Evolutionary conservation across 768 basidiomycete genomes (phyloP), one percentile per base, ranked within the genome.

Genomic region (Suillus alpinus): DNA sequence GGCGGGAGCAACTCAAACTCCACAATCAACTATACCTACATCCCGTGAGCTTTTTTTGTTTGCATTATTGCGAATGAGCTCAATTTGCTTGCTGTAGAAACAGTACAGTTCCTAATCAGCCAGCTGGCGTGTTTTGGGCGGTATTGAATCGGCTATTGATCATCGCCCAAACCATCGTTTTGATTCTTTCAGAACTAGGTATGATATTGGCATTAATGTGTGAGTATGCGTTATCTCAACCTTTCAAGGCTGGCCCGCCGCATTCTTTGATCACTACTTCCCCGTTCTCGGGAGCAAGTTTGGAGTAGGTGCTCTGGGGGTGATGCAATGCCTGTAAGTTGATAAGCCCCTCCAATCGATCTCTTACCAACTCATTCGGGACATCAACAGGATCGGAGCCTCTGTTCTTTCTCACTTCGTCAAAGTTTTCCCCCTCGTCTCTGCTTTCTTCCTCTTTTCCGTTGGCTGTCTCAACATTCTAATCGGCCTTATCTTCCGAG

Each of bases 61-160:
- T 2, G 12, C 23, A 16, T 36, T 12, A 14, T 13, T 12, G 16
- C 6, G 10, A 16, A 29, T 43, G 18, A 12, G 56, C 10, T 7
- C 29, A 37, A 55, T 56, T 49, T 65, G 49, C 55, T 52, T 44
- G 37, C 16, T 37, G 23, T 36, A 85, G 81, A 67, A 84, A 88
- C 57, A 91, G 88, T 73, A 92, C 93, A 0, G 91, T 97, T n/a
- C 94, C 94, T 3, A 93, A 94, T 75, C 94, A 96, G 73, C 80
- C 93, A 50, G 95, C 92, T 7, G 95, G 95, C 31, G 85, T 87
- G 26, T 96, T 97, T 75, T 97, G 94, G 92, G 89, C 92, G 2
- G 85, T 95, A 49, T 81, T 95, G 60, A 88, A 92, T 67, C 86
- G 89, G 47, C 76, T 96, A n/a, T 81, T 96, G 69, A 91, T 95